Evolutionary conservation across 2,329 filamentous ascomycete genomes (phyloP).

Genomic region (Aspergillus ochraceus): DNA sequence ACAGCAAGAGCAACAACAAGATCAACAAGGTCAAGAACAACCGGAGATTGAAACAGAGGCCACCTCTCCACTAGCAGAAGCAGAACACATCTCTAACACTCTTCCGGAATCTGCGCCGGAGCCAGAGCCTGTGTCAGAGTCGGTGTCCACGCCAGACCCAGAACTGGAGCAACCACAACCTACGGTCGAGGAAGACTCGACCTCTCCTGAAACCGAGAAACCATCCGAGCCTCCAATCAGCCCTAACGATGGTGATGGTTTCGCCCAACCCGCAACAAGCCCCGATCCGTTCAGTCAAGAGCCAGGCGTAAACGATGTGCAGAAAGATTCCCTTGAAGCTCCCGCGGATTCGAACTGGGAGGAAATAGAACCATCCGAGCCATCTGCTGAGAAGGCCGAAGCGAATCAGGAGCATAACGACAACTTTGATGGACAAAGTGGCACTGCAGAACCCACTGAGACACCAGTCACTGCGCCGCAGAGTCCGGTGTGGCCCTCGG

Average conservation of each 20-base stretch:
- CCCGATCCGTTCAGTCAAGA: conserved; percentile 16
- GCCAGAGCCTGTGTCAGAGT: conserved; percentile 12
- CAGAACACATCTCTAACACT: background rate
- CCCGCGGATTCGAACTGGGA: conserved; percentile 14
- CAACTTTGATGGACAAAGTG: conserved; percentile 5
- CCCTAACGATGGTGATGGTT: conserved; percentile 11
- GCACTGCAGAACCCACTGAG: conserved; percentile 14
- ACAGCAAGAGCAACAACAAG: conserved; percentile 15
- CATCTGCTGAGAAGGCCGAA: conserved; percentile 10
- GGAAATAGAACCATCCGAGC: conserved; percentile 12
- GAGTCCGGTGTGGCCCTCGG: conserved; percentile 20
- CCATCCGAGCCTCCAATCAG: conserved; percentile 12
- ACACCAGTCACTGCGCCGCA: conserved; percentile 25
- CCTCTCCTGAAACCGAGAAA: conserved; percentile 13
- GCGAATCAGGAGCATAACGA: conserved; percentile 11
- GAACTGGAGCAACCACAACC: conserved; percentile 21
- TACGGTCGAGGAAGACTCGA: conserved; percentile 15
- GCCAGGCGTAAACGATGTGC: conserved; percentile 20
- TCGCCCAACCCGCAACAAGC: conserved; percentile 9
- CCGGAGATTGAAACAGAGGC: conserved; percentile 5
- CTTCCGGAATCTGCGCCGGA: conserved; percentile 6
- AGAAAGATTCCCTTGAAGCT: conserved; percentile 13
- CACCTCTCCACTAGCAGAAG: conserved; percentile 9
- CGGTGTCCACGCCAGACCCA: conserved; percentile 10
- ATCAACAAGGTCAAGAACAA: background rate